A percentile compares a stretch with the other conserved stretches of the same genome.
These are phyloP conservation scores for Panus rudis DNA, from an alignment of 768 basidiomycete genomes.

Conservation along the genomic window DNA sequence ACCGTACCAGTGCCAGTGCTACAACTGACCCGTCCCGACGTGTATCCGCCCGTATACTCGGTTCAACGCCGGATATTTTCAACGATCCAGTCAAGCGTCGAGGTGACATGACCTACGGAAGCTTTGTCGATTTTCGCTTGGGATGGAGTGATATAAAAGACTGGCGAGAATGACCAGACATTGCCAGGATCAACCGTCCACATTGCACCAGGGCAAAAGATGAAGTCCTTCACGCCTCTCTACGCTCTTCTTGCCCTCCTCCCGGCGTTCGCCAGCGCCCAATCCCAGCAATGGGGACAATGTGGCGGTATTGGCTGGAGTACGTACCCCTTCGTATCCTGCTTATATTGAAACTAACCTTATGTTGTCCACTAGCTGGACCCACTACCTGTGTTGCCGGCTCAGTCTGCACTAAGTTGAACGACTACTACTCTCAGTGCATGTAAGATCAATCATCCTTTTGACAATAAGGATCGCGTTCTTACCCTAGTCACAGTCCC, in stretches of 20 bases:
- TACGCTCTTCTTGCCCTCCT: conserved; percentile 33
- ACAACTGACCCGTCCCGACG: conserved; percentile 22
- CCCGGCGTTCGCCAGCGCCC: conserved; percentile 38
- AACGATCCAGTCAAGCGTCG: conserved; percentile 1
- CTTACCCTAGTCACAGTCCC: conserved; percentile 5
- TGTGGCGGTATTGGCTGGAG: conserved; percentile 49
- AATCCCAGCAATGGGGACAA: conserved; percentile 39
- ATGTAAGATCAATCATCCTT: conserved; percentile 14
- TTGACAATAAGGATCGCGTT: conserved; percentile 1
- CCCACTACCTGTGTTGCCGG: conserved; percentile 28
- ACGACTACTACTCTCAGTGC: conserved; percentile 30
- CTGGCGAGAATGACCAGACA: conserved; percentile 1
- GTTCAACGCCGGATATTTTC: conserved; percentile 23
- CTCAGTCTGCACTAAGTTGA: conserved; percentile 22
- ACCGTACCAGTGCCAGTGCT: no score
- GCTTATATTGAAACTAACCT: neutral
- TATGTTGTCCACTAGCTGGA: conserved; percentile 17
- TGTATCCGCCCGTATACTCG: conserved; percentile 23
- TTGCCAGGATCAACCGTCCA: neutral
- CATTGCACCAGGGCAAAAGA: neutral
- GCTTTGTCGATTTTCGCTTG: no score
- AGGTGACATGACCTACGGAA: conserved; percentile 4
- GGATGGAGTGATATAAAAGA: neutral
- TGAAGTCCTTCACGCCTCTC: conserved; percentile 28
- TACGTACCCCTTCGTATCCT: conserved; percentile 23